Conservation (phyloP, 2,329 filamentous ascomycete species). For the Epichloe festucae region DNA sequence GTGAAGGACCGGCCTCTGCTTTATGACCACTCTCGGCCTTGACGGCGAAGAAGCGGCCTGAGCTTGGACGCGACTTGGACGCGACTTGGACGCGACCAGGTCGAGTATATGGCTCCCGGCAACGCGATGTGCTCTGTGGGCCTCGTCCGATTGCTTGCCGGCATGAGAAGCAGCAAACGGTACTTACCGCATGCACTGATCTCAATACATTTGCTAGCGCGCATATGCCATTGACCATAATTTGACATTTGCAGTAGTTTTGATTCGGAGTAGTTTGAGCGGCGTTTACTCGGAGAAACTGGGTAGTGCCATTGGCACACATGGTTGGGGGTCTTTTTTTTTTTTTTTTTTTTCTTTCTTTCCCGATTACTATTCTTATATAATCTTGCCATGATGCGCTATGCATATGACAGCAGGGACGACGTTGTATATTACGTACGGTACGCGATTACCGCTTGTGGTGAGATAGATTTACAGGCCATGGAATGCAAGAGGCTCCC, state of each 20-base stretch:
- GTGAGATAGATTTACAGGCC: not conserved
- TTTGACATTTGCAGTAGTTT: not conserved
- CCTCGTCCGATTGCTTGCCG: not conserved
- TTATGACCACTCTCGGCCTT: too few species aligned
- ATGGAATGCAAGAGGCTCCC: not conserved
- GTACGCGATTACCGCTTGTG: not conserved
- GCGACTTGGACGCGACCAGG: not conserved
- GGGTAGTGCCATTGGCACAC: conserved; percentile 1
- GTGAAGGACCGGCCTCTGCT: not conserved
- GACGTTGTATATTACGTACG: conserved; percentile 6
- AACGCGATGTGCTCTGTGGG: not conserved
- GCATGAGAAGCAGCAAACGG: not conserved
- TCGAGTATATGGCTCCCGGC: not conserved
- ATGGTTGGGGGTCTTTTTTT: not conserved
- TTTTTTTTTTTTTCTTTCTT: not conserved
- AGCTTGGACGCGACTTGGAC: not conserved
- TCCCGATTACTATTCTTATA: not conserved
- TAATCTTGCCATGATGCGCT: conserved; percentile 2
- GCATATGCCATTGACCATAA: conserved; percentile 1
- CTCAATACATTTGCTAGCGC: not conserved
- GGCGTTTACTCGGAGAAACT: conserved; percentile 5
- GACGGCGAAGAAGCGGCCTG: not conserved
- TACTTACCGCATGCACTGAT: not conserved
- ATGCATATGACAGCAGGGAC: not conserved
- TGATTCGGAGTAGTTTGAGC: not conserved